Percentiles rank a stretch among this genome's conserved stretches.
Evolutionary conservation across 805 yeast genomes (phyloP).

Genomic region (Grigorovia transvaalensis): DNA sequence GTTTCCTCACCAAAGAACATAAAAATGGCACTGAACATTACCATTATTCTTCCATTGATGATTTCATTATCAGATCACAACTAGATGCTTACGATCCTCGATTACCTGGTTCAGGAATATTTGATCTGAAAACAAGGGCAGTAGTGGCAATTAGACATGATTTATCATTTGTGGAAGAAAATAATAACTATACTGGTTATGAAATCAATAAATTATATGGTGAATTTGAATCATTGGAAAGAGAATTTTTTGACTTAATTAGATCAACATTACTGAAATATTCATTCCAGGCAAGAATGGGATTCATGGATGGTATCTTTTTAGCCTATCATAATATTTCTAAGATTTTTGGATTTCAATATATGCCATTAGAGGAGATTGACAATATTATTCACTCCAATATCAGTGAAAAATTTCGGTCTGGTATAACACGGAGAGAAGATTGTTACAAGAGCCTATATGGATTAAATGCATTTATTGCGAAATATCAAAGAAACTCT

Average conservation of each 20-base stretch:
- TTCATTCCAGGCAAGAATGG: slow-evolving; percentile 84
- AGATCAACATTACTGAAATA: slow-evolving; percentile 74
- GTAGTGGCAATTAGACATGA: slow-evolving; percentile 80
- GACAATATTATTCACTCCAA: slow-evolving; percentile 52
- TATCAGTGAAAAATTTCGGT: slow-evolving; percentile 20
- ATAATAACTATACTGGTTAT: slow-evolving; percentile 52
- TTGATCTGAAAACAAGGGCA: slow-evolving; percentile 88
- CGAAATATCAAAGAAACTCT: slow-evolving; percentile 14
- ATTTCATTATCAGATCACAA: slow-evolving; percentile 79
- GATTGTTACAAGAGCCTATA: slow-evolving; percentile 9
- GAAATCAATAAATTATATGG: slow-evolving; percentile 57
- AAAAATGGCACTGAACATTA: slow-evolving; percentile 32
- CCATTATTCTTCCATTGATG: slow-evolving; percentile 61
- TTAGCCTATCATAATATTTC: slow-evolving; percentile 82
- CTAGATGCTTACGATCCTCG: slow-evolving; percentile 69
- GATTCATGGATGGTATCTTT: slow-evolving; percentile 94
- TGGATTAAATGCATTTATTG: slow-evolving; percentile 17
- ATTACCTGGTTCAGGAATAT: slow-evolving; percentile 83
- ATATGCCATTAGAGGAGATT: slow-evolving; percentile 62
- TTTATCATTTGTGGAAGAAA: slow-evolving; percentile 43
- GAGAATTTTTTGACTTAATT: slow-evolving; percentile 68
- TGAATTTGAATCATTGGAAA: slow-evolving; percentile 63
- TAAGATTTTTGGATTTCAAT: slow-evolving; percentile 81
- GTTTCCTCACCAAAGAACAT: slow-evolving; percentile 35
- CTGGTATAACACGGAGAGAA: slow-evolving; percentile 10